Base-by-base conservation (phyloP, 2,329 filamentous ascomycete genomes). In the Aureobasidium lini region DNA sequence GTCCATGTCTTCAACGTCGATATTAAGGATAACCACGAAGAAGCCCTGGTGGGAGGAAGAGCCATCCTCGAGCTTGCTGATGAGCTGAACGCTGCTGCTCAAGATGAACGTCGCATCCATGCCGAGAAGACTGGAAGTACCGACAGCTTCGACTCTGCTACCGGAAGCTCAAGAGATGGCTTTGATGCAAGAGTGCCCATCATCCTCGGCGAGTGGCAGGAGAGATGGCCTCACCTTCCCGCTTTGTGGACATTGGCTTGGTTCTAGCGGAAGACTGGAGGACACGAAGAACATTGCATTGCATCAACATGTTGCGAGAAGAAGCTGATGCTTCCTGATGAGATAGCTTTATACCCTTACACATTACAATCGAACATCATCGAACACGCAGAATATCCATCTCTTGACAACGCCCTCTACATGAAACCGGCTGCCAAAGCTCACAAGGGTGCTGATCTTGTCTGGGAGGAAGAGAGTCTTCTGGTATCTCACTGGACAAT, bases 1-100 rank as follows among this genome's bases (percentile, higher is more conserved):
- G 94, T 99, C 0, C 94, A 99, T 71, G 90, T 99, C 60, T 95
- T 99, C 79, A 99, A 99, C 68, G 88, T 99, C 58, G 94, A 99
- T 71, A 99, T 99, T 69, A 93, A 89, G 73, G 94, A 99, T 75
- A 99, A 97, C 69, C 94, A 97, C 69, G 93, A 99, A 72, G 94
- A 99, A 74, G 94, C 94, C 0, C 80, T 93, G 23, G 83, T 96
- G 2, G 94, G 94, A 9, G 94, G 94, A 1, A 85, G 87, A 65
- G 94, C 90, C 46, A 99, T 99, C 61, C 80, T 97, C 39, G 94
- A 99, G 69, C 80, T 99, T 37, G 94, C 94, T 0, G 84, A 93
- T 68, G 85, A 84, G 34, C 76, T 99, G 61, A 97, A 97, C 70
- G 82, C 84, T 16, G 89, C 85, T 0, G 94, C 94, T 0, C 79